These are phyloP conservation scores for Sclerotinia sclerotiorum DNA, from an alignment of 2,329 filamentous ascomycete species.

Conservation along the genomic window DNA sequence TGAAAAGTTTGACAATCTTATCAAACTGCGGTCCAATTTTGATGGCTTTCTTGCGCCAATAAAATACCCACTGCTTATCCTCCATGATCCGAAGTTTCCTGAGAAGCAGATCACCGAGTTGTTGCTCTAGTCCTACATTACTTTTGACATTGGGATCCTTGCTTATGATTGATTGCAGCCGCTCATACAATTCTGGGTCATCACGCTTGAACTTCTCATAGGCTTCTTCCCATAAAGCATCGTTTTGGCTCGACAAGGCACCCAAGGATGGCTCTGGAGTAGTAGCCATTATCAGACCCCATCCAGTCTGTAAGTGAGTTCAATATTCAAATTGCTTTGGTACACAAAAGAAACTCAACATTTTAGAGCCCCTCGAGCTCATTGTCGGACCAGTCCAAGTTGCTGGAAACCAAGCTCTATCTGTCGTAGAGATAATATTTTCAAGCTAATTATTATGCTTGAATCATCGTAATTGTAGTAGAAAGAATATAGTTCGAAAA, in stretches of 20 bases:
- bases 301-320: not conserved
- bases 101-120: not conserved
- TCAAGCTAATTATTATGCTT: not conserved
- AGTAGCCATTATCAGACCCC: not conserved
- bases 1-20: constrained; percentile 4
- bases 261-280: not conserved
- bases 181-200: not conserved
- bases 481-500: not conserved
- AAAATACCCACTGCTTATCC: constrained; percentile 1
- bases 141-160: not conserved
- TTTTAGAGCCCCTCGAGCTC: too few species aligned
- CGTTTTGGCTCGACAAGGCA: not conserved
- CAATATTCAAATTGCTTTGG: too few species aligned
- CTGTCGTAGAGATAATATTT: not conserved
- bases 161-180: not conserved
- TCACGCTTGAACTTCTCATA: not conserved
- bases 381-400: too few species aligned
- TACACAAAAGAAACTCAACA: too few species aligned
- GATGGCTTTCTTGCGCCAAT: constrained; percentile 3
- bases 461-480: not conserved
- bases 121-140: not conserved
- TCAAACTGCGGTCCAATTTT: constrained; percentile 7
- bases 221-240: not conserved
- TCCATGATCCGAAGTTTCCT: not conserved
- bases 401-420: not conserved